Conservation (phyloP, 2,329 filamentous ascomycete genomes). For the Colletotrichum agaves region DNA sequence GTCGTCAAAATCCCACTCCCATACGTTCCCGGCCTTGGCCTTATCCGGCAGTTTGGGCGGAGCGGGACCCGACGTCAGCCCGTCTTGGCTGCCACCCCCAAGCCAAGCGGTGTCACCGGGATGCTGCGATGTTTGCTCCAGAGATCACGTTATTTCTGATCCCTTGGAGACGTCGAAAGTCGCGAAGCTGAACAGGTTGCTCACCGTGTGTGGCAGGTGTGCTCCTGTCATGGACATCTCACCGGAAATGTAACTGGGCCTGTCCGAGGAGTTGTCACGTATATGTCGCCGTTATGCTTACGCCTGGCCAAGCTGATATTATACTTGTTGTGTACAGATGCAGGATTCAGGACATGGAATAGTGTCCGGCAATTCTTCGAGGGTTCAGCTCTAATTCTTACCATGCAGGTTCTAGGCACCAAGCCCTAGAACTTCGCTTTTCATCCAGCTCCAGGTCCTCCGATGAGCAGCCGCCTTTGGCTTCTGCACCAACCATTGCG, state of each 20-base stretch:
- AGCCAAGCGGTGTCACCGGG: not conserved
- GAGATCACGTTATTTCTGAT: not conserved
- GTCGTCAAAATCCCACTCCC: not conserved
- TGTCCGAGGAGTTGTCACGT: no score
- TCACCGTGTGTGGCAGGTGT: no score
- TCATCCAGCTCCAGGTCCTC: not conserved
- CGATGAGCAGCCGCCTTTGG: not conserved
- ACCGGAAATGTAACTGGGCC: no score
- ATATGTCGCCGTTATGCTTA: no score
- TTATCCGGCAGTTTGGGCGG: constrained; percentile 7
- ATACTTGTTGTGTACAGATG: no score
- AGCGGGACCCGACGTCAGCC: constrained; percentile 5
- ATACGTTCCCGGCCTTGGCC: constrained; percentile 1
- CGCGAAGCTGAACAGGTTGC: not conserved
- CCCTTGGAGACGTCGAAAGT: not conserved
- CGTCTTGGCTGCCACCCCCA: constrained; percentile 7
- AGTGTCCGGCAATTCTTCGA: not conserved
- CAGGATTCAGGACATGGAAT: no score
- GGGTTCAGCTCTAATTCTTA: not conserved
- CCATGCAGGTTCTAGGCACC: not conserved
- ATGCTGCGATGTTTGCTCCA: not conserved
- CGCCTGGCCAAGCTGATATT: no score
- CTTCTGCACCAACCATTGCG: not conserved
- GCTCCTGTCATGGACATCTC: no score
- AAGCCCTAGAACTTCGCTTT: not conserved